These are phyloP conservation scores for Phytophthora nicotianae DNA, from an alignment of 352 stramenopile genomes.

Conservation along the genomic window DNA sequence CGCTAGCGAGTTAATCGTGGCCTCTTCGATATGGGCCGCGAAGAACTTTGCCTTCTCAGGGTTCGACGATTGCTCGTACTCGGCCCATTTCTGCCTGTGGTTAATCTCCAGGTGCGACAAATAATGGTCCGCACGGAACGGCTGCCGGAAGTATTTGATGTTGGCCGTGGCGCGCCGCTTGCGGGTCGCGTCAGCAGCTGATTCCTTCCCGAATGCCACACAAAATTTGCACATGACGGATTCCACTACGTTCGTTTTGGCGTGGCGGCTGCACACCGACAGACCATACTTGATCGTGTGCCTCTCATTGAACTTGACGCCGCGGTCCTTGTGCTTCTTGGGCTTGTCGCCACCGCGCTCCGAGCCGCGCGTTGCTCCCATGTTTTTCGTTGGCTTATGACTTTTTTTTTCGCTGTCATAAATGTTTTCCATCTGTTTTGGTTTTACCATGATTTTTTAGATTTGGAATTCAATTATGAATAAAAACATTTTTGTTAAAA, in stretches of 20 bases:
- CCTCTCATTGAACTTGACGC: conserved; percentile 70
- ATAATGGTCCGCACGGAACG: conserved; percentile 73
- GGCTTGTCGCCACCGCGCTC: conserved; percentile 29
- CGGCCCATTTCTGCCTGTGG: conserved; percentile 65
- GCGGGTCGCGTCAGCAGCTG: conserved; percentile 47
- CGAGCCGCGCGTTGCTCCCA: conserved; percentile 31
- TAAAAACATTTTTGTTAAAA: no score
- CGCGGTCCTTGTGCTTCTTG: conserved; percentile 68
- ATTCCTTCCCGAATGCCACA: conserved; percentile 73
- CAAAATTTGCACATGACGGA: conserved; percentile 82
- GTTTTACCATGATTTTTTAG: no score
- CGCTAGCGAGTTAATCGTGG: conserved; percentile 34
- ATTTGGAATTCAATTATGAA: no score
- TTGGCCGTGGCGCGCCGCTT: conserved; percentile 70
- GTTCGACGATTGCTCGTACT: conserved; percentile 58
- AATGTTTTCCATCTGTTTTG: neutral
- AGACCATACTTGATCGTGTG: conserved; percentile 75
- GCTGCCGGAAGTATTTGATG: conserved; percentile 77
- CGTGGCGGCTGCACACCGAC: conserved; percentile 64
- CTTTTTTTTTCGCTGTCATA: neutral
- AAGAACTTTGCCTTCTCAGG: conserved; percentile 71
- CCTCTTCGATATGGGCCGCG: conserved; percentile 40
- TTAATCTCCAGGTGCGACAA: conserved; percentile 74
- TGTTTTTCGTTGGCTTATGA: conserved; percentile 1
- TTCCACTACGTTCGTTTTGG: conserved; percentile 54